Conservation (phyloP, 441 rosid genomes). For the Gossypium schwendimanii region DNA sequence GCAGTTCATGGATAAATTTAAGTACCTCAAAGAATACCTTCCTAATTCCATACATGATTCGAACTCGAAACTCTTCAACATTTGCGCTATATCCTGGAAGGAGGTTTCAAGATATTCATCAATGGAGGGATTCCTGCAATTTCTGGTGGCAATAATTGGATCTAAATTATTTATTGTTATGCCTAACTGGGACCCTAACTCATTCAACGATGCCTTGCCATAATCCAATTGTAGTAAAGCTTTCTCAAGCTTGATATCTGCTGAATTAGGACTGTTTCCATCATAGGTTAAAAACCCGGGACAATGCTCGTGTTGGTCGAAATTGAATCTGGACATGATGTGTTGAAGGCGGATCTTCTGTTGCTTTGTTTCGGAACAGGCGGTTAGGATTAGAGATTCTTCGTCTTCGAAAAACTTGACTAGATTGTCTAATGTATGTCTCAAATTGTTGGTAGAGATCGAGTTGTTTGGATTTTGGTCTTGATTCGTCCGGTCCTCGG, state of each 20-base stretch:
- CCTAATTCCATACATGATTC: slow-evolving; percentile 31
- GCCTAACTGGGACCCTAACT: slow-evolving; percentile 15
- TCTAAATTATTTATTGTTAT: slow-evolving; percentile 2
- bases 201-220: slow-evolving; percentile 18
- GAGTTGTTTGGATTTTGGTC: not conserved
- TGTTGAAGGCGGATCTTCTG: not conserved
- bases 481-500: not conserved
- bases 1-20: not conserved
- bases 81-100: slow-evolving; percentile 20
- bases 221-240: slow-evolving; percentile 22
- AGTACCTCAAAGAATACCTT: slow-evolving; percentile 39
- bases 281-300: not conserved
- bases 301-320: slow-evolving; percentile 6
- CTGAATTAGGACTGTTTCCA: not conserved
- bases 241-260: slow-evolving; percentile 19
- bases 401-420: slow-evolving; percentile 3
- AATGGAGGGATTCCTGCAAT: not conserved
- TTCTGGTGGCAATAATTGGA: not conserved
- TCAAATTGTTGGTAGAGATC: not conserved
- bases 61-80: slow-evolving; percentile 31
- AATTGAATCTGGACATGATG: not conserved
- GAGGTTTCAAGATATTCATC: slow-evolving; percentile 4
- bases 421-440: slow-evolving; percentile 9
- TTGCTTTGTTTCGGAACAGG: slow-evolving; percentile 15
- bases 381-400: slow-evolving; percentile 2